Evolutionary conservation across 495 filamentous ascomycete species (phyloP), one percentile per base, ranked within the genome.

Genomic region (Aspergillus ellipticus): DNA sequence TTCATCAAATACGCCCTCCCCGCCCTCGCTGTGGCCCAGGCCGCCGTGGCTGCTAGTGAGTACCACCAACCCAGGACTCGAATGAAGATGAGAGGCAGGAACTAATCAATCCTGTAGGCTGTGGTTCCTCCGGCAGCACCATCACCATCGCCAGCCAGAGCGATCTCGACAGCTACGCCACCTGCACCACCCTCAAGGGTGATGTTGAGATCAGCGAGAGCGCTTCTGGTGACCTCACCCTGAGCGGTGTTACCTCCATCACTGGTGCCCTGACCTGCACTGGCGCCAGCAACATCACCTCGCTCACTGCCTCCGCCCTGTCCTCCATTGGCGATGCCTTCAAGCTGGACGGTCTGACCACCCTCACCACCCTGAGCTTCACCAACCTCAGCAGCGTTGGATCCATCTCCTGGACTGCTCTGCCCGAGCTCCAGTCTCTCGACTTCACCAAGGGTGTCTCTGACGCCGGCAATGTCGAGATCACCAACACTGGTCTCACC

Each of bases 401-500:
- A 37, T 62, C 68, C 43, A 82, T 98, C 72, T 66, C 79, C 42
- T 96, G 85, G 83, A 72, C 74, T 21, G 87, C 88, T 56, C 79
- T 97, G n/a, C 85, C 87, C 55, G 74, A 78, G 58, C 81, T 98
- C 16, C 79, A 83, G 63, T 66, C 74, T 33, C 72, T 96, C 17
- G 78, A 72, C 15, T 93, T 98, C 74, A 64, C 72, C 57, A 64
- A 69, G 35, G 83, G 83, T 69, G 73, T 93, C 57, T 81, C 77
- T 24, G 66, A 86, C 66, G 90, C 88, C 33, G 67, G 71, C 37
- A 78, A 74, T 42, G 79, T 97, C 49, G 66, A 69, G 31, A 91
- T 99, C 71, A 81, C 83, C 66, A 92, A 97, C 76, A 97, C 95
- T 51, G 79, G 83, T 66, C 81, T 97, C 56, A 77, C 68, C 65